These are phyloP conservation scores for Xylaria hypoxylon DNA, from an alignment of 2,329 filamentous ascomycete genomes.

Conservation along the genomic window DNA sequence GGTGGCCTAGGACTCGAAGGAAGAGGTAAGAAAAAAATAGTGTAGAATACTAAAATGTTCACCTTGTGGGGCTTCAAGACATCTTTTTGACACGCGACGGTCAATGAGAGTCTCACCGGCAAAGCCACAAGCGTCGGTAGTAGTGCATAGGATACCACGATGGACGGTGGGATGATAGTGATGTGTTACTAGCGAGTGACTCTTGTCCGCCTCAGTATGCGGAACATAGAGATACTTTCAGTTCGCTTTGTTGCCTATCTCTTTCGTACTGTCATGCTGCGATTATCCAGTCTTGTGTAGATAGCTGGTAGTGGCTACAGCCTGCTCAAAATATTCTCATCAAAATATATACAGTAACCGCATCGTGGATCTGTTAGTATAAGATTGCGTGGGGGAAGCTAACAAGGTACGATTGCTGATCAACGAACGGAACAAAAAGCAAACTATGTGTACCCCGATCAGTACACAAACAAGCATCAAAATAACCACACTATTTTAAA, in stretches of 20 bases:
- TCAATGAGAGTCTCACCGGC: background rate
- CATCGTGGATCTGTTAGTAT: background rate
- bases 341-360: background rate
- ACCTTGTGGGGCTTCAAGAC: background rate
- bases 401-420: background rate
- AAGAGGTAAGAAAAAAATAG: background rate
- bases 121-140: background rate
- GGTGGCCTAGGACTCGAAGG: background rate
- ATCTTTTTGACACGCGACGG: background rate
- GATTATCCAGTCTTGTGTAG: background rate
- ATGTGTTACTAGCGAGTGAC: background rate
- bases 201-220: background rate
- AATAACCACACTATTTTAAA: background rate
- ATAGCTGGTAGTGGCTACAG: background rate
- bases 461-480: constrained; percentile 3
- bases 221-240: background rate
- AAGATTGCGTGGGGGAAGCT: constrained; percentile 3
- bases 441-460: constrained; percentile 1
- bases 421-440: background rate
- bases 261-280: background rate
- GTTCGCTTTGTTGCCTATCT: background rate
- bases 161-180: background rate
- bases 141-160: background rate
- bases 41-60: background rate
- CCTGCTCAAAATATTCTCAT: background rate